Evolutionary conservation across 192 early-diverging fungal species (phyloP), one percentile per base, ranked within the genome.

Genomic region (Gryganskiella cystojenkinii): DNA sequence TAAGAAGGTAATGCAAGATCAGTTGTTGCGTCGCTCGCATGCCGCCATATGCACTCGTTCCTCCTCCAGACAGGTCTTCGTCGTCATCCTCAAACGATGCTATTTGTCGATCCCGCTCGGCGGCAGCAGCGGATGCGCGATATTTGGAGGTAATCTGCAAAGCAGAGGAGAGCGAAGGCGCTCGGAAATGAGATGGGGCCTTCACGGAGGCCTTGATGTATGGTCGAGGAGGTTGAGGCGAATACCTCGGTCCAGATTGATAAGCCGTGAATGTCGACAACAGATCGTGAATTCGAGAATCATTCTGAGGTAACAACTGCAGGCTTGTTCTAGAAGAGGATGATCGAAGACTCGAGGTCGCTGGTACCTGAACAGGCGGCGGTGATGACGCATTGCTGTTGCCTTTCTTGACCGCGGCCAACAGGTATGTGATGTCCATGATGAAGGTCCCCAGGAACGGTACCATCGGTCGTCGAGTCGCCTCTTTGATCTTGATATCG

Each of bases 381-480:
- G 69, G 31, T 4, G 61, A 66, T 34, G 63, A 33, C 8, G 47
- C 37, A 6, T 46, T 27, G n/a, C 24, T 45, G 35, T 34, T 65
- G 47, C 40, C 64, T 37, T 73, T 73, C 63, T 90, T 92, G 31
- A 84, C 80, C 13, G 88, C 83, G 0, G 89, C 89, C 31, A 88
- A 49, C 11, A 92, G 63, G 67, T 93, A 94, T 1, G 91, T 92
- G 34, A 88, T 82, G 68, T 94, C 92, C 73, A 92, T 90, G 11
- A 93, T 87, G 64, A 91, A 87, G 4, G 91, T 81, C 5, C 92
- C 92, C 15, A 94, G 63, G 81, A 90, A 94, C 6, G 92, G 92
- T 3, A 93, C 84, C 22, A 84, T 80, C 1, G 92, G 90, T 33
- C 85, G 63, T 4, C 81, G 49, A 15, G 49, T 42, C 2, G 64